Base-by-base conservation (phyloP, 129 eudicot species). In the Flaveria brownii region DNA sequence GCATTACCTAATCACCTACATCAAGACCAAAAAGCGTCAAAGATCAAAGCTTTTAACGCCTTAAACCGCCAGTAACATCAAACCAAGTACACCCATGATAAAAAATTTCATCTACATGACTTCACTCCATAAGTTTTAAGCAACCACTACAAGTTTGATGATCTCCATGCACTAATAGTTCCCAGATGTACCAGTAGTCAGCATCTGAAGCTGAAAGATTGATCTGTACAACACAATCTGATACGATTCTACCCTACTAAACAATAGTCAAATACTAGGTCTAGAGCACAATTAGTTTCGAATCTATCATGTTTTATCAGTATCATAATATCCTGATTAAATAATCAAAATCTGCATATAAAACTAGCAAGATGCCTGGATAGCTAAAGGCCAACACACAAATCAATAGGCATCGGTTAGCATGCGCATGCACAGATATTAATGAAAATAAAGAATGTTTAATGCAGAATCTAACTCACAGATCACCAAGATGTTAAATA, bases 391-490 rank as follows among this genome's bases (percentile, higher is more conserved):
- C 70, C 81, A 77, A 42, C 81, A 77, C 62, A 77, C n/a, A 77
- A 52, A 77, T 67, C 74, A 66, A 76, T 67, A 51, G 67, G 55
- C 72, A 76, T 45, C 70, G 74, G 70, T 33, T 59, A 69, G 82
- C 76, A 70, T 78, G 82, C 82, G 64, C 60, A 78, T 62, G 81
- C 81, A 77, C 39, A 68, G 60, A 77, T 77, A 77, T 77, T 77
- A 67, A 69, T 77, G 70, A 77, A 77, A 42, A 69, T 68, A 68
- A 77, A 77, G 81, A 77, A 77, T 77, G 76, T 69, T 77, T 68
- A 77, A 77, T 69, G 76, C 81, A 77, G 81, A 77, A 77, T 77
- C 81, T 77, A 60, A 77, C 39, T 55, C 81, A 65, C 73, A 77
- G 76, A 68, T 69, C 57, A 77, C 81, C 82, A 78, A 70, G 82